phyloP scores from a whole-genome alignment of 371 early-diverging fungal species.

The Mucor racemosus region DNA sequence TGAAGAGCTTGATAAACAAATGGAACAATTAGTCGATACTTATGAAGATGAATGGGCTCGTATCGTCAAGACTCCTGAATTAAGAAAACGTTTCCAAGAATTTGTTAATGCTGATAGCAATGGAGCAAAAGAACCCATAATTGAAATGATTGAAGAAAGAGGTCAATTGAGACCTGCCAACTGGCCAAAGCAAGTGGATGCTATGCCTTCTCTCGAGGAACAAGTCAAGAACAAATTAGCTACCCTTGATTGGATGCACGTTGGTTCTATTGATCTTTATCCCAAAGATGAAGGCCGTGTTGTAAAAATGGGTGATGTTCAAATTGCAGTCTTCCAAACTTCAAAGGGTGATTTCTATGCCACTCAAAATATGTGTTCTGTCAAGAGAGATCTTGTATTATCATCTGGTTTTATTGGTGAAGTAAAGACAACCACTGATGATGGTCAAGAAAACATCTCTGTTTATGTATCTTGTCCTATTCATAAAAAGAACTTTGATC shows the following conservation, averaged over 20 bases:
- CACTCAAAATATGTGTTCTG: constrained; percentile 78
- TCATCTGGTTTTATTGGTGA: constrained; percentile 63
- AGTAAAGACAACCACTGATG: constrained; percentile 28
- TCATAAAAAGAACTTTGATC: constrained; percentile 73
- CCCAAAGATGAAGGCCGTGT: constrained; percentile 57
- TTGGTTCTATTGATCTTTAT: constrained; percentile 42
- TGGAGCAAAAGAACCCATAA: constrained; percentile 37
- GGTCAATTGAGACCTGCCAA: constrained; percentile 68
- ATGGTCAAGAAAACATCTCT: constrained; percentile 4
- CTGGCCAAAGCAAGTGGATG: constrained; percentile 50
- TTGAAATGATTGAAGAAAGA: constrained; percentile 64
- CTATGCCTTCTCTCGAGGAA: constrained; percentile 33
- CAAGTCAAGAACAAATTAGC: constrained; percentile 24
- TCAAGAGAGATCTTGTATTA: constrained; percentile 72
- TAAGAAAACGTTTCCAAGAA: constrained; percentile 60
- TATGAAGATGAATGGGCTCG: constrained; percentile 71
- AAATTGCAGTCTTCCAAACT: constrained; percentile 64
- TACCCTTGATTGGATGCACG: constrained; percentile 30
- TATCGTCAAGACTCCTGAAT: constrained; percentile 61
- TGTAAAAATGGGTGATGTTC: constrained; percentile 61
- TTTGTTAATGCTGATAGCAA: constrained; percentile 59
- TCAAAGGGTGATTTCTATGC: constrained; percentile 59
- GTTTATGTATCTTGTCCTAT: constrained; percentile 71
- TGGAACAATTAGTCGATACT: constrained; percentile 57
- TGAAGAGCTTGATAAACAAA: constrained; percentile 63